phyloP scores from a whole-genome alignment of 352 stramenopile genomes.

The Pythium brachiatum region DNA sequence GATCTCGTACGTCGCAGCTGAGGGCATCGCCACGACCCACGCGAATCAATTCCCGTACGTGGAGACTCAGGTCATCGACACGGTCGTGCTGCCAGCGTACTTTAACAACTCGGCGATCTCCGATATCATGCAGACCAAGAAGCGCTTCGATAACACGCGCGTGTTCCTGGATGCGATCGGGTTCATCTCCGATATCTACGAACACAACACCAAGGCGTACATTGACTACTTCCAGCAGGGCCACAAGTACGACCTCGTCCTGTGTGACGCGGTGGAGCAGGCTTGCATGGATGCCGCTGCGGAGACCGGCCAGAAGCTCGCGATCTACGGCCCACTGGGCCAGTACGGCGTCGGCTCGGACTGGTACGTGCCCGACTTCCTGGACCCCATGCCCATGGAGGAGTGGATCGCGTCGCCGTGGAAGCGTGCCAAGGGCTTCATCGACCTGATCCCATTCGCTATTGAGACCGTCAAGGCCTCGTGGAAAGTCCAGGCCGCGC shows the following conservation, averaged over 20 bases:
- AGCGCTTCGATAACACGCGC: constrained; percentile 24
- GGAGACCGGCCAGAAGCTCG: constrained; percentile 23
- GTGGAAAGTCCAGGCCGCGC: constrained; percentile 25
- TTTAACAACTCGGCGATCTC: constrained; percentile 28
- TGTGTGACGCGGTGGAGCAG: constrained; percentile 25
- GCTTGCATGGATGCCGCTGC: constrained; percentile 25
- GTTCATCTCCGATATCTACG: constrained; percentile 25
- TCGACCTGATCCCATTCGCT: constrained; percentile 24
- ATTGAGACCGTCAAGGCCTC: constrained; percentile 23
- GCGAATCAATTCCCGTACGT: constrained; percentile 25
- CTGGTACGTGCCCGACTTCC: constrained; percentile 28
- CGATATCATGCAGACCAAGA: constrained; percentile 25
- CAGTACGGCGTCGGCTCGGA: constrained; percentile 24
- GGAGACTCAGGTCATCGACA: constrained; percentile 11
- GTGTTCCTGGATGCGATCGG: constrained; percentile 25
- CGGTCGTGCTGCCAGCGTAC: constrained; percentile 20
- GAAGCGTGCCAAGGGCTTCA: constrained; percentile 20
- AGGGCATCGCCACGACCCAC: constrained; percentile 18
- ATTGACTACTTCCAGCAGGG: constrained; percentile 20
- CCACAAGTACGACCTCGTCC: constrained; percentile 21
- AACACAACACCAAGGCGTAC: constrained; percentile 22
- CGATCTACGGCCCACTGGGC: constrained; percentile 24
- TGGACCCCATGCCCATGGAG: constrained; percentile 28
- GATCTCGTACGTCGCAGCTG: constrained; percentile 23
- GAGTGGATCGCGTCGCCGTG: constrained; percentile 25